Conservation (phyloP, 805 yeast species). For the Metschnikowia kunwiensis region DNA sequence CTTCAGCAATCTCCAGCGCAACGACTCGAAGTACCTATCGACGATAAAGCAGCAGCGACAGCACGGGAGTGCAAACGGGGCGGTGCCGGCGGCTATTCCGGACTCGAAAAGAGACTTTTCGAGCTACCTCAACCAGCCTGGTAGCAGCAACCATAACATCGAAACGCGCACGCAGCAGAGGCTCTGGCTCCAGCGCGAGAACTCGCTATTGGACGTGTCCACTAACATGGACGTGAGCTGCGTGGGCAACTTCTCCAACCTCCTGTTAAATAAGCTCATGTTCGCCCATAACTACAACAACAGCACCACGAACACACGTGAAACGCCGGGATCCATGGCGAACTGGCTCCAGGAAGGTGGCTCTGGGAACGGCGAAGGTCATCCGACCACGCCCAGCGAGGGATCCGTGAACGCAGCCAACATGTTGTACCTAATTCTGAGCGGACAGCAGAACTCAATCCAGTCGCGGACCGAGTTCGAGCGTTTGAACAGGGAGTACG, state of each 20-base stretch:
- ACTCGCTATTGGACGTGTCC: conserved; percentile 58
- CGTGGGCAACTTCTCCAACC: conserved; percentile 35
- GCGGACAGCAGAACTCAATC: conserved; percentile 44
- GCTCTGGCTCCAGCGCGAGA: conserved; percentile 80
- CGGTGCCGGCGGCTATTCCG: background rate
- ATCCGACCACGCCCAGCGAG: conserved; percentile 1
- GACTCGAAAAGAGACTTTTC: conserved; percentile 26
- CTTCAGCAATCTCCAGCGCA: conserved; percentile 40
- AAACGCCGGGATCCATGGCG: conserved; percentile 5
- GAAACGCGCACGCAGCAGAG: conserved; percentile 81
- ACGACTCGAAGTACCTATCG: conserved; percentile 33
- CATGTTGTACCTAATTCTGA: conserved; percentile 22
- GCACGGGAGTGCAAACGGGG: background rate
- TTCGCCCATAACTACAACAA: conserved; percentile 31
- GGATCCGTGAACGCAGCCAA: conserved; percentile 7
- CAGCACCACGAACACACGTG: conserved; percentile 17
- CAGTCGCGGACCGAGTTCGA: conserved; percentile 75
- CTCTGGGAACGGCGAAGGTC: background rate
- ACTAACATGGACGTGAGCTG: conserved; percentile 27
- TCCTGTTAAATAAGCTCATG: conserved; percentile 39
- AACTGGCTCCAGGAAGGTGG: conserved; percentile 6
- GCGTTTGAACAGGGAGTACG: conserved; percentile 68
- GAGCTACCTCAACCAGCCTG: conserved; percentile 28
- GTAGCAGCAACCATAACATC: conserved; percentile 8
- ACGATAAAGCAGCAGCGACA: conserved; percentile 22